Evolutionary conservation across 1,284 basidiomycete species (phyloP), one percentile per base, ranked within the genome.

Genomic region (Ceratobasidium sp.): DNA sequence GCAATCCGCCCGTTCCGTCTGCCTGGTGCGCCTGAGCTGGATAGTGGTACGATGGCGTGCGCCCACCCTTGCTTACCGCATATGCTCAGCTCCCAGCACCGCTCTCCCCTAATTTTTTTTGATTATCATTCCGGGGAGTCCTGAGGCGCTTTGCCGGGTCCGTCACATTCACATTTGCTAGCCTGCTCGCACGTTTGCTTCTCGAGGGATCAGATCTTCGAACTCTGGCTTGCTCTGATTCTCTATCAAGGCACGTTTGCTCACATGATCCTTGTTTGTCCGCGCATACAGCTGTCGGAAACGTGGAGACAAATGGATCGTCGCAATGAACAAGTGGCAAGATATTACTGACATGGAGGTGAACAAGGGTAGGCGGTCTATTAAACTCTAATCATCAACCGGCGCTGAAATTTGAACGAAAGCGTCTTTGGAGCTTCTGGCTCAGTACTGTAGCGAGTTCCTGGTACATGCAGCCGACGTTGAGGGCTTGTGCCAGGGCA

Each of bases 241-340:
- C 5, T 42, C 58, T 18, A 60, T 21, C 38, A 40, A 60, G 7
- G 46, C 44, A 33, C 40, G 40, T 58, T 53, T 16, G 21, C 48
- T 53, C 40, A 69, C 64, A 58, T 33, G 36, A 42, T 54, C 33
- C 8, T 40, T 18, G 23, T 36, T 40, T 49, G 64, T 9, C 21
- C 18, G 25, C 30, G 36, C 36, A 60, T 60, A 42, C 30, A 96
- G 96, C 79, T 99, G 97, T 81, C 88, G 96, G 23, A 86, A 87
- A 76, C 83, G 87, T 77, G 90, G 84, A 14, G 82, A 87, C 28
- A 88, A 84, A 75, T 99, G 97, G 97, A 84, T 95, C 44, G 92
- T 99, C 7, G 96, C 97, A 0, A 98, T 97, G 95, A 98, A 99
- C 82, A 94, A 95, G 78, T 99, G 97, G 97, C 96, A 98, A 80